Evolutionary conservation across 192 early-diverging fungal genomes (phyloP), one percentile per base, ranked within the genome.

Genomic region (Backusella tarrabulga): DNA sequence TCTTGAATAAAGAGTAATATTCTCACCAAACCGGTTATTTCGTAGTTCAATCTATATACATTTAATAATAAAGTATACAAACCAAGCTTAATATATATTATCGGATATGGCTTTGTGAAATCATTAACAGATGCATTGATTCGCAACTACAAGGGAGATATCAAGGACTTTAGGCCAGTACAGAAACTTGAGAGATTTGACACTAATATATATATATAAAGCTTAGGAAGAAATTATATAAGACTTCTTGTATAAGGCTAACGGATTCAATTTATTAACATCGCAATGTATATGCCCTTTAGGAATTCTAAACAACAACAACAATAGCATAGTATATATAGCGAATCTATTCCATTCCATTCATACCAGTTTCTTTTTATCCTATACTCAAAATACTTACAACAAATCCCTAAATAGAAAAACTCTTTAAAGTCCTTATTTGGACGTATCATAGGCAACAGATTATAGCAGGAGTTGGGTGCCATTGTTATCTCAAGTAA

Each of bases 121-220:
- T 91, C 90, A 1, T 78, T 92, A 11, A 88, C 86, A 12, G 90
- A 82, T 23, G 80, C 86, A 14, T 83, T 82, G 0, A 87, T 90
- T 40, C 84, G 88, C 26, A 89, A 92, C 74, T 92, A 87, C 76
- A 74, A 83, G 60, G 91, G 91, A 36, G 91, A 92, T 76, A 81
- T 91, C 69, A 84, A 85, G 50, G 90, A 90, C 41, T 83, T 92
- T 38, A 29, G 78, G 7, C 91, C 91, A 26, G 96, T 96, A n/a
- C 93, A 92, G 84, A 98, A 98, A 85, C 81, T 98, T 67, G 92
- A 96, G 68, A 91, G 97, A 38, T 89, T 88, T 34, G 94, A 89
- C 52, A 92, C 98, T 63, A 83, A 86, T 71, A 85, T n/a, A n/a
- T n/a, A n/a, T n/a, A n/a, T n/a, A n/a, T 14, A 29, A 32, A 32